Conservation (phyloP, 2,329 filamentous ascomycete species). For the Diaporthe eres region DNA sequence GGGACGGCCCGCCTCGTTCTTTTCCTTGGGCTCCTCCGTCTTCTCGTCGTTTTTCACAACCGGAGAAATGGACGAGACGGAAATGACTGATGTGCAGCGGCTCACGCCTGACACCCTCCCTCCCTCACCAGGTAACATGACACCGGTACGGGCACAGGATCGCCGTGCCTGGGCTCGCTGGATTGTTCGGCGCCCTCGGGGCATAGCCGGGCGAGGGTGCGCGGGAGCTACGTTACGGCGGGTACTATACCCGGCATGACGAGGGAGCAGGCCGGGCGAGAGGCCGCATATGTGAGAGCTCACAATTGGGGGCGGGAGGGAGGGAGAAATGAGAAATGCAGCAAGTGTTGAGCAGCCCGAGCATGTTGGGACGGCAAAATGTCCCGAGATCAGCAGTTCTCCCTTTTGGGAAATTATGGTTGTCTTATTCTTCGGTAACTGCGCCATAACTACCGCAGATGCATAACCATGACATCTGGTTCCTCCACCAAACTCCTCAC, state of each 20-base stretch:
- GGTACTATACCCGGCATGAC: slow-evolving; percentile 8
- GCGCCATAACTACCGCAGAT: slow-evolving; percentile 73
- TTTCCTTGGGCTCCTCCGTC: not conserved
- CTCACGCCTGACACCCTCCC: not conserved
- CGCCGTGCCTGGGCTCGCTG: not conserved
- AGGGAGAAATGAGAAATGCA: not conserved
- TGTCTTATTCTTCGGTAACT: not conserved
- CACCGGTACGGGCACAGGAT: not conserved
- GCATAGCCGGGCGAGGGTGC: not conserved
- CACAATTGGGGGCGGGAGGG: not conserved
- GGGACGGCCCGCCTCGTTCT: slow-evolving; percentile 25
- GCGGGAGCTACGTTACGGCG: not conserved
- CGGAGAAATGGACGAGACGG: not conserved
- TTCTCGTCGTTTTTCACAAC: not conserved
- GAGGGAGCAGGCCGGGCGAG: slow-evolving; percentile 5
- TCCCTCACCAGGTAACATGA: not conserved
- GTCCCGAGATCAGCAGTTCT: not conserved
- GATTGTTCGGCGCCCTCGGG: slow-evolving; percentile 16
- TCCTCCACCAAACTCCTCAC: slow-evolving; percentile 85
- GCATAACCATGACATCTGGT: slow-evolving; percentile 88
- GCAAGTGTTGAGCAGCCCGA: not conserved
- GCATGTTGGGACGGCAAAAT: not conserved
- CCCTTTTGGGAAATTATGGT: not conserved
- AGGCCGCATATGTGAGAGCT: slow-evolving; percentile 21
- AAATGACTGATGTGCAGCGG: slow-evolving; percentile 7